Evolutionary conservation across 2,329 filamentous ascomycete genomes (phyloP).

Genomic region (Tolypocladium pustulatum): DNA sequence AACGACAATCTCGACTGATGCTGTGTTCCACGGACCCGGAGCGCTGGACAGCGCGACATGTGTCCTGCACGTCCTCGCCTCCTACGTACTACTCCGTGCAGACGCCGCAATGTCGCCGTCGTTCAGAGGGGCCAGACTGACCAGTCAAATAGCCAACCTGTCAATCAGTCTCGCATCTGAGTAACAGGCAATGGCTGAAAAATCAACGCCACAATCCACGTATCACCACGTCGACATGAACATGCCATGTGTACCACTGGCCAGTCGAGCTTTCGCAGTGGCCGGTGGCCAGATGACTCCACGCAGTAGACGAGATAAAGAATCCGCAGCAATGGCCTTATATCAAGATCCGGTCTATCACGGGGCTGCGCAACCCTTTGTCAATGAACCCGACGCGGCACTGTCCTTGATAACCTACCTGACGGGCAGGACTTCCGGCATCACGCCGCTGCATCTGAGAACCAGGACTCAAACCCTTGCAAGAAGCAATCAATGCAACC

Average conservation of each 20-base stretch:
- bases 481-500: neutral
- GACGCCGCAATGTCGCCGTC: neutral
- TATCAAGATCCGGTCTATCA: neutral
- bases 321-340: neutral
- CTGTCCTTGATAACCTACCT: neutral
- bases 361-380: neutral
- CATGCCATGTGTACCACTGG: neutral
- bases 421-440: neutral
- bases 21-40: slow-evolving; percentile 4
- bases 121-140: neutral
- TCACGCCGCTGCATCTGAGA: neutral
- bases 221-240: neutral
- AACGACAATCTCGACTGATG: slow-evolving; percentile 1
- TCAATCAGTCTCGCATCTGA: neutral
- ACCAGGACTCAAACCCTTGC: neutral
- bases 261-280: neutral
- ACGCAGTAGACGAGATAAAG: neutral
- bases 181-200: neutral
- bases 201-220: neutral
- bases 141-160: neutral
- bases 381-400: neutral
- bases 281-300: neutral
- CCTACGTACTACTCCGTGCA: slow-evolving; percentile 6
- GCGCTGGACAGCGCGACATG: slow-evolving; percentile 4
- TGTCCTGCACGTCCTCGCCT: neutral